Base-by-base conservation (phyloP, 169 alveolate genomes). In the Pseudocohnilembus persalinus region DNA sequence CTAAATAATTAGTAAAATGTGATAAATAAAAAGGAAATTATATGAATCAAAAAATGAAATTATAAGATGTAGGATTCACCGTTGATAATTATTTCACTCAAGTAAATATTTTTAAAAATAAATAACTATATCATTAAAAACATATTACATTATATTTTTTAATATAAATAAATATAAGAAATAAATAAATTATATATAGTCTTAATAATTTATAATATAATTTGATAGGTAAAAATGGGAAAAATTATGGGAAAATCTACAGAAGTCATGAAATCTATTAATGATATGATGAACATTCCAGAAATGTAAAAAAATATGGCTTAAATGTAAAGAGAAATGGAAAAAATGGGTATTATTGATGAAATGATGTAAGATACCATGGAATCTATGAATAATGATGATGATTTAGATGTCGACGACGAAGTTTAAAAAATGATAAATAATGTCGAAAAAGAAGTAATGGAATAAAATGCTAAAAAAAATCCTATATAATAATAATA, bases 361-460 rank as follows among this genome's bases (percentile, higher is more conserved):
- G 96, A 93, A 81, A 31, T 78, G 34, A 76, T 93, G 75, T 90
- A 88, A 64, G 92, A 84, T 73, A 89, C 92, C 26, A 76, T 88
- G 83, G 85, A 82, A 29, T 73, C 87, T 65, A 84, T 73, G 76
- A 77, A 81, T 72, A 89, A 84, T n/a, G 88, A 88, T 80, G 79
- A 74, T 0, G 88, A 84, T 28, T 31, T 75, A 76, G 92, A 88
- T 31, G 73, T 77, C 76, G 74, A 83, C n/a, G 27, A 78, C n/a
- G 78, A 88, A 74, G 84, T 81, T 31, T 28, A 81, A 27, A 32
- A 29, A 0, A n/a, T 64, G 31, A 64, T 84, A n/a, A 80, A 84
- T 31, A 24, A 76, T 26, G 77, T 81, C 31, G 82, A 84, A 77
- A 77, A 84, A 49, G 79, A 73, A 25, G 31, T 84, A n/a, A 64